A percentile compares a stretch with the other conserved stretches of the same genome.
Conservation (phyloP, 2,329 filamentous ascomycete genomes). For the Xylaria sp. region DNA sequence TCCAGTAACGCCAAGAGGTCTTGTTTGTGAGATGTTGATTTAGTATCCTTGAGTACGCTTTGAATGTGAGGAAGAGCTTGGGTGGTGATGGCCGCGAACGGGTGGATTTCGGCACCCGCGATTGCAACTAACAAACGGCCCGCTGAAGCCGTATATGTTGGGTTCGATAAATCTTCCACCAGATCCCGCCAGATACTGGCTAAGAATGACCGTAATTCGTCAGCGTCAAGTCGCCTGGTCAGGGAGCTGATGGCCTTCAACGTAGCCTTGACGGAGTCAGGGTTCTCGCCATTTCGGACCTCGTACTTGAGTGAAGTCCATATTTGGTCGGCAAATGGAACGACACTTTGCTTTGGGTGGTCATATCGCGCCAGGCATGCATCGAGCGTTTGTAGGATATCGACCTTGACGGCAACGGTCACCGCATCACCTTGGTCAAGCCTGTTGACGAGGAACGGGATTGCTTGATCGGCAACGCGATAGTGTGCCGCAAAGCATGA, state of each 20-base stretch:
- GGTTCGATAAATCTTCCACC: constrained; percentile 55
- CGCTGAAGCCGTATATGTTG: constrained; percentile 54
- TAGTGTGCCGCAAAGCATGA: constrained; percentile 56
- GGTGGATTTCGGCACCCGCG: constrained; percentile 49
- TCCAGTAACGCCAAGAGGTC: constrained; percentile 56
- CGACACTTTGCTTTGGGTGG: constrained; percentile 49
- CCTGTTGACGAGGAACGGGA: constrained; percentile 60
- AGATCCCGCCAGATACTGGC: constrained; percentile 56
- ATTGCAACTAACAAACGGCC: constrained; percentile 57
- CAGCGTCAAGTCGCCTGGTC: constrained; percentile 48
- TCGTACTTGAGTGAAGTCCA: constrained; percentile 67
- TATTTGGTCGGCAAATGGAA: constrained; percentile 53
- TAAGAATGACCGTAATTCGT: constrained; percentile 50
- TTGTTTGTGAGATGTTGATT: constrained; percentile 53
- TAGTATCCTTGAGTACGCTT: constrained; percentile 53
- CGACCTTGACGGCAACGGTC: constrained; percentile 62
- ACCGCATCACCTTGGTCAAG: constrained; percentile 62
- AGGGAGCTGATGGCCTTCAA: constrained; percentile 57
- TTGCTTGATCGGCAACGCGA: constrained; percentile 47
- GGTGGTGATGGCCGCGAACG: constrained; percentile 52
- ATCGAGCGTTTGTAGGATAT: constrained; percentile 59
- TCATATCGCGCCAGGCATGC: constrained; percentile 56
- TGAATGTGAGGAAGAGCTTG: constrained; percentile 51
- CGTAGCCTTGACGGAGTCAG: constrained; percentile 59
- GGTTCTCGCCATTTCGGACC: constrained; percentile 62